Evolutionary conservation across 2,329 filamentous ascomycete genomes (phyloP).

Genomic region (Zymoseptoria passerinii): DNA sequence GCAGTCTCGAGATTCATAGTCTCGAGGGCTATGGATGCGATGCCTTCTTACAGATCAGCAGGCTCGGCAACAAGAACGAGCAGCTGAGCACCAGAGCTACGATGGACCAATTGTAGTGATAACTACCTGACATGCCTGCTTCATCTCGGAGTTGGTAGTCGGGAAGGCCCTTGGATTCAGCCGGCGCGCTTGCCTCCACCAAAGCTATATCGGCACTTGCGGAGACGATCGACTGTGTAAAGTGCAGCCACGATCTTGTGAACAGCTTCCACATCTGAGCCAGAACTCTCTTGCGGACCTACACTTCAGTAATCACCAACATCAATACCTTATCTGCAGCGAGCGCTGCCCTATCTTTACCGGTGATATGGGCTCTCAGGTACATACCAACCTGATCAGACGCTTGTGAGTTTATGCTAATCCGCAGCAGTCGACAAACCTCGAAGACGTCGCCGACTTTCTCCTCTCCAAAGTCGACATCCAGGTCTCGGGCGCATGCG

Average conservation of each 20-base stretch:
- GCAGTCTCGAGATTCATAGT: conserved; percentile 81
- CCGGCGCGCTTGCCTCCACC: neutral
- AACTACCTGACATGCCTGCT: neutral
- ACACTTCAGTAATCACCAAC: neutral
- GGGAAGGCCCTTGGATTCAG: neutral
- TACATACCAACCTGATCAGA: neutral
- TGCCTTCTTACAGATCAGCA: conserved; percentile 91
- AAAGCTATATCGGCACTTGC: neutral
- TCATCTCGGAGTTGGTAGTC: neutral
- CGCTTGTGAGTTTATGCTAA: neutral
- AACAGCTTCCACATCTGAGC: neutral
- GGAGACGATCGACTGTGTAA: neutral
- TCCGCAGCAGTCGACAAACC: neutral
- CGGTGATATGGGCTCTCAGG: neutral
- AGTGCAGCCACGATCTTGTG: neutral
- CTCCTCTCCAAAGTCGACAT: conserved; percentile 9
- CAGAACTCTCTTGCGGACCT: neutral
- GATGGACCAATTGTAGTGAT: conserved; percentile 33
- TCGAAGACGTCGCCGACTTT: conserved; percentile 1
- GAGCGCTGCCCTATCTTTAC: neutral
- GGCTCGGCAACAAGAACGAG: conserved; percentile 96
- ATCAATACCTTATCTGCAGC: neutral
- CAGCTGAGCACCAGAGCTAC: conserved; percentile 58
- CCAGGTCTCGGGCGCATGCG: conserved; percentile 12
- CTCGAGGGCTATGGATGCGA: conserved; percentile 94